phyloP scores from a whole-genome alignment of 208 protist genomes.

The Wallacemonas sp. region DNA sequence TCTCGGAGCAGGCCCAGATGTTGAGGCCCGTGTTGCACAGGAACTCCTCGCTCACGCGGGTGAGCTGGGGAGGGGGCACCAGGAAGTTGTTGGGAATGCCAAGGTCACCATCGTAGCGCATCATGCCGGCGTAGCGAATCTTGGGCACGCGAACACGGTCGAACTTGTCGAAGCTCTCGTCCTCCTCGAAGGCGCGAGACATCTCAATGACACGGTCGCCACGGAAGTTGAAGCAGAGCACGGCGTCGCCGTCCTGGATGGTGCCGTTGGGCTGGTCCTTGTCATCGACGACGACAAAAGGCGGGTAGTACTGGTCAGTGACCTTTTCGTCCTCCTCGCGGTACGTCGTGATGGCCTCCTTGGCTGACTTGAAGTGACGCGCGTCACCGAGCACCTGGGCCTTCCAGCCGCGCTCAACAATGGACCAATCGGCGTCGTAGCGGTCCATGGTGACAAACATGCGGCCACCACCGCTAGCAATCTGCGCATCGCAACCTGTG shows the following conservation, averaged over 20 bases:
- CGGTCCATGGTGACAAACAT: slow-evolving; percentile 97
- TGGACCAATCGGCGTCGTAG: slow-evolving; percentile 95
- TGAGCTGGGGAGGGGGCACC: slow-evolving; percentile 90
- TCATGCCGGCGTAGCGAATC: slow-evolving; percentile 93
- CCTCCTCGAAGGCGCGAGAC: slow-evolving; percentile 92
- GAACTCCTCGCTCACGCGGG: slow-evolving; percentile 89
- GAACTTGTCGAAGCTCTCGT: slow-evolving; percentile 89
- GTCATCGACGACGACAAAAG: slow-evolving; percentile 84
- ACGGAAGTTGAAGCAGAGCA: slow-evolving; percentile 95
- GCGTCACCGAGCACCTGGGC: slow-evolving; percentile 93
- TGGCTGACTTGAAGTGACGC: slow-evolving; percentile 77
- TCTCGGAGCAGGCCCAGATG: slow-evolving; percentile 94
- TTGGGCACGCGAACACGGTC: slow-evolving; percentile 90
- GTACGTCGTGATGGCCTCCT: slow-evolving; percentile 90
- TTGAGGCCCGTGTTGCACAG: slow-evolving; percentile 77
- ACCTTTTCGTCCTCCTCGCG: slow-evolving; percentile 78
- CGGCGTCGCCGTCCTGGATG: slow-evolving; percentile 94
- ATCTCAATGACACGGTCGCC: slow-evolving; percentile 95
- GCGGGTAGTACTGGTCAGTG: slow-evolving; percentile 94
- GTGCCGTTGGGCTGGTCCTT: slow-evolving; percentile 81
- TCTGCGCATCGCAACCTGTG: slow-evolving; percentile 79
- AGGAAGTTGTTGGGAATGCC: slow-evolving; percentile 95
- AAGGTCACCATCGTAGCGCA: slow-evolving; percentile 95
- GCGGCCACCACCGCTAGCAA: slow-evolving; percentile 93
- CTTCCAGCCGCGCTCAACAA: slow-evolving; percentile 94